Conservation (phyloP, 179 eudicot species). For the Vitellaria paradoxa region DNA sequence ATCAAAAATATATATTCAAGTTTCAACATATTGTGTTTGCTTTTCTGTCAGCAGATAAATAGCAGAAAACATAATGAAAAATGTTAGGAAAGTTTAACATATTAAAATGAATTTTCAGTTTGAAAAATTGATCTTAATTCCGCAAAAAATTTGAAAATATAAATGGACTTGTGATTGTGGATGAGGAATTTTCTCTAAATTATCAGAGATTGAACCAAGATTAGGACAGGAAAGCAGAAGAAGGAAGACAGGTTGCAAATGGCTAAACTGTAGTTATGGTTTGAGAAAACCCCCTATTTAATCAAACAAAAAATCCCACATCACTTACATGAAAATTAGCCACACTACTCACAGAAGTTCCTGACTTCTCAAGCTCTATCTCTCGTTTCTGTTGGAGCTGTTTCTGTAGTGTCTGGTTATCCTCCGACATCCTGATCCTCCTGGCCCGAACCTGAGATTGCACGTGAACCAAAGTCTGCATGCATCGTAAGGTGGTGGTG, state of each 20-base stretch:
- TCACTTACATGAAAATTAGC: not conserved
- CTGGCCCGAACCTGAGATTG: constrained; percentile 59
- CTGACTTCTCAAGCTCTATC: constrained; percentile 27
- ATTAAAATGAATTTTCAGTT: not conserved
- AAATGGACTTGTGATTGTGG: not conserved
- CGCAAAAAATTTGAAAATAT: not conserved
- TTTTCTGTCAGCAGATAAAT: not conserved
- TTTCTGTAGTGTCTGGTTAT: constrained; percentile 32
- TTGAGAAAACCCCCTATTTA: too few species aligned
- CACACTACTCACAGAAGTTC: constrained; percentile 21
- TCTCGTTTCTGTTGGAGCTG: constrained; percentile 35
- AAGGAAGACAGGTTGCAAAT: too few species aligned
- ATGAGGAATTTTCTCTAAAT: too few species aligned
- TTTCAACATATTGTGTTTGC: not conserved
- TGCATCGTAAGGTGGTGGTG: constrained; percentile 48
- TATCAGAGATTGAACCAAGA: too few species aligned
- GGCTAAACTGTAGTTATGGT: too few species aligned
- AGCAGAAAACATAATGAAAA: too few species aligned
- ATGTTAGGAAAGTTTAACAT: not conserved
- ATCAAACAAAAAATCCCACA: not conserved
- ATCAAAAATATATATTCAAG: not conserved
- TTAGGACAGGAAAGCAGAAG: too few species aligned
- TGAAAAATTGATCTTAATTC: not conserved
- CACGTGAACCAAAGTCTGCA: constrained; percentile 67
- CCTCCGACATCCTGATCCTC: constrained; percentile 49